phyloP scores from a whole-genome alignment of 495 filamentous ascomycete genomes.

The Tuber microsphaerosporum region DNA sequence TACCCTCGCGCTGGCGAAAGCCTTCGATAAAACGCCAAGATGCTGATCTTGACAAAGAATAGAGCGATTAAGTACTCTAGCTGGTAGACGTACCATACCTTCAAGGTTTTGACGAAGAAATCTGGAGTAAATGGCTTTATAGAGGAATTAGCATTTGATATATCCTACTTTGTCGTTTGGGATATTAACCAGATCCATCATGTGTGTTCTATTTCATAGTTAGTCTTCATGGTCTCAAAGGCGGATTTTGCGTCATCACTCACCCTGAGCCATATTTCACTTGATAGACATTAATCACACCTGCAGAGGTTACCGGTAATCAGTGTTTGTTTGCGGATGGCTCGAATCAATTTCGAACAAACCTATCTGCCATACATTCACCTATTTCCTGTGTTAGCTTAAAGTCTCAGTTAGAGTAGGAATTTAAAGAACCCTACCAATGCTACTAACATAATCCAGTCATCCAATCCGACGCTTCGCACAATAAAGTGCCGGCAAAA shows the following conservation, averaged over 20 bases:
- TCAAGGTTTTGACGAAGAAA: slow-evolving; percentile 27
- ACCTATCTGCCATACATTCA: slow-evolving; percentile 31
- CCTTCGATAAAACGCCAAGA: slow-evolving; percentile 42
- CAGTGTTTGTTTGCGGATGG: background rate
- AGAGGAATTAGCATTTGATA: background rate
- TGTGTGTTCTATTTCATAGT: slow-evolving; percentile 21
- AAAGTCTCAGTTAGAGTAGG: background rate
- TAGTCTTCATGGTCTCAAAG: background rate
- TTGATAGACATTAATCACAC: slow-evolving; percentile 29
- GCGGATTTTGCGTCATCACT: background rate
- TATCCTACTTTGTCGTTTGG: background rate
- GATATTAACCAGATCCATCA: slow-evolving; percentile 16
- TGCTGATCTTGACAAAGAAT: slow-evolving; percentile 43
- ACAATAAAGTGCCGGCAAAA: slow-evolving; percentile 33
- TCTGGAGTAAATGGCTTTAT: background rate
- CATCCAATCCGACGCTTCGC: slow-evolving; percentile 26
- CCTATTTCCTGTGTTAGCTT: slow-evolving; percentile 11
- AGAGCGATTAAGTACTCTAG: slow-evolving; percentile 32
- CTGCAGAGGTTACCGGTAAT: slow-evolving; percentile 5
- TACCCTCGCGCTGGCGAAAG: slow-evolving; percentile 41
- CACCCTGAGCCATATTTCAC: slow-evolving; percentile 37
- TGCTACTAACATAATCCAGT: slow-evolving; percentile 34
- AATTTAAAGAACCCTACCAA: slow-evolving; percentile 17
- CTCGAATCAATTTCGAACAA: background rate
- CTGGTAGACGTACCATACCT: slow-evolving; percentile 40